A percentile compares a stretch with the other conserved stretches of the same genome.
Evolutionary conservation across 306 rosid species (phyloP).

Genomic region (Rosa persica): DNA sequence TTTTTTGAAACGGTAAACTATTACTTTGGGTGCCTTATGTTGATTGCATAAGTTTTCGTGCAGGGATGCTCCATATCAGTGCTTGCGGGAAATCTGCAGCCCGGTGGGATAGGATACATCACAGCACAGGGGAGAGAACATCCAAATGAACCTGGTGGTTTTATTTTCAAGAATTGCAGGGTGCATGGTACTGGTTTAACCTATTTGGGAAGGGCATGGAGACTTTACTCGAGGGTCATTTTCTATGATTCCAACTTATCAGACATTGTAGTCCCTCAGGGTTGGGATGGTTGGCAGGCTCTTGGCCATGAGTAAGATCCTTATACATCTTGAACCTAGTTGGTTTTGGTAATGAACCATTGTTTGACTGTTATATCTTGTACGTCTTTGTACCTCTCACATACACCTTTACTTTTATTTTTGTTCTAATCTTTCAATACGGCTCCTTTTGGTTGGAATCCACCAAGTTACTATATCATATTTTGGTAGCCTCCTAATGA

Average conservation of each 20-base stretch:
- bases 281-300: constrained; percentile 60
- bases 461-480: no score
- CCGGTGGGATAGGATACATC: constrained; percentile 43
- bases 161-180: constrained; percentile 59
- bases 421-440: no score
- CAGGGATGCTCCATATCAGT: constrained; percentile 61
- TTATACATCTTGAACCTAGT: not conserved
- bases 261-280: constrained; percentile 41
- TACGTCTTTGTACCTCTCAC: no score
- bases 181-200: constrained; percentile 59
- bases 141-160: constrained; percentile 51
- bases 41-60: not conserved
- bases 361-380: not conserved
- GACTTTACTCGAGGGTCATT: constrained; percentile 63
- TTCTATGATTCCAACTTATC: constrained; percentile 55
- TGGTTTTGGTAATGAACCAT: not conserved
- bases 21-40: not conserved
- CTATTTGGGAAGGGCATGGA: constrained; percentile 84
- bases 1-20: no score
- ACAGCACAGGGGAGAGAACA: constrained; percentile 75
- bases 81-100: constrained; percentile 32
- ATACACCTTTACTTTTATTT: no score
- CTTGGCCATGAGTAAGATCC: constrained; percentile 39
- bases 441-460: no score
- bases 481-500: no score